A percentile compares a stretch with the other conserved stretches of the same genome.
phyloP scores from a whole-genome alignment of 2,329 filamentous ascomycete genomes.

The Aspergillus sp. region DNA sequence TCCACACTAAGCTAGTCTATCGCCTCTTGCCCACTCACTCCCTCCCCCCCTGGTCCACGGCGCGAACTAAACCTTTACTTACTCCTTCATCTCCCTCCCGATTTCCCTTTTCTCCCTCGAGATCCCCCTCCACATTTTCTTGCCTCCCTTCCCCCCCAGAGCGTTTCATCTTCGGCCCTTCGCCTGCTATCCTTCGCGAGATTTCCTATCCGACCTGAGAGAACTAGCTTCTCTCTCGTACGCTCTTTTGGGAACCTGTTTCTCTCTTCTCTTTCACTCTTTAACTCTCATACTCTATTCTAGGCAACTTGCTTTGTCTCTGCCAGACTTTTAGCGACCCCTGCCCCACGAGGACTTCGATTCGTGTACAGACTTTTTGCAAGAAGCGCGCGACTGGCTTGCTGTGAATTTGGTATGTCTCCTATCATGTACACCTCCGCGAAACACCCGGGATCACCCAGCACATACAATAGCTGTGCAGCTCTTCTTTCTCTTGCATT shows the following conservation, averaged over 20 bases:
- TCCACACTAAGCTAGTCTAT: not conserved
- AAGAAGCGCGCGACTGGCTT: slow-evolving; percentile 31
- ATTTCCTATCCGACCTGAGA: slow-evolving; percentile 45
- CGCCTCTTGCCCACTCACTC: slow-evolving; percentile 3
- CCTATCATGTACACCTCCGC: no score
- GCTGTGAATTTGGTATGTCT: slow-evolving; percentile 28
- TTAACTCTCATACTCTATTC: slow-evolving; percentile 18
- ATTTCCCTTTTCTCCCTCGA: slow-evolving; percentile 27
- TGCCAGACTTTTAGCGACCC: not conserved
- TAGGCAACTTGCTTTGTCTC: not conserved
- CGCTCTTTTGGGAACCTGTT: slow-evolving; percentile 41
- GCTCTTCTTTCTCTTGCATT: not conserved
- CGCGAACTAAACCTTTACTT: slow-evolving; percentile 11
- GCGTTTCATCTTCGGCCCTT: slow-evolving; percentile 21
- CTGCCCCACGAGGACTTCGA: slow-evolving; percentile 10
- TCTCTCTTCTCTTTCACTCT: slow-evolving; percentile 25
- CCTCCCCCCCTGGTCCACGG: slow-evolving; percentile 8
- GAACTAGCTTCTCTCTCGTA: slow-evolving; percentile 41
- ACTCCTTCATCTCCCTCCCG: slow-evolving; percentile 23
- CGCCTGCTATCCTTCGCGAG: slow-evolving; percentile 30
- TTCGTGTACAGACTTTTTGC: slow-evolving; percentile 30
- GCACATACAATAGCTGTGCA: not conserved
- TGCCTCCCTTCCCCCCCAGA: slow-evolving; percentile 23
- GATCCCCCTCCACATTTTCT: slow-evolving; percentile 23
- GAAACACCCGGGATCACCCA: not conserved